Evolutionary conservation across 2,329 filamentous ascomycete genomes (phyloP).

Genomic region (Penicillium hesseltinei): DNA sequence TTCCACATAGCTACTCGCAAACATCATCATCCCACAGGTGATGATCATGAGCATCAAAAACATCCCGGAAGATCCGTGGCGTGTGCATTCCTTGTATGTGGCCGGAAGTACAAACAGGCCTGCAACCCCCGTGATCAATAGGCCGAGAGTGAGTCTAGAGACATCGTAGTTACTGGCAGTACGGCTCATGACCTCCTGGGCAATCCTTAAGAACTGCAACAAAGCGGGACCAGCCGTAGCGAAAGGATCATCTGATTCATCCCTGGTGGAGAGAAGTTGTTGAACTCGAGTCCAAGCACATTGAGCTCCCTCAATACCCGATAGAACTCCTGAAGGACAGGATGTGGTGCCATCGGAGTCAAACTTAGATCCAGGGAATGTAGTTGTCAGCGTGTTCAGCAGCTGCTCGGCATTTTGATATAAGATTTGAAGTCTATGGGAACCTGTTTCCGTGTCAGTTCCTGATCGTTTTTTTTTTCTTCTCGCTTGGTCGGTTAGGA

Average conservation of each 20-base stretch:
- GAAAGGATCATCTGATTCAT: constrained; percentile 13
- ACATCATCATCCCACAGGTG: constrained; percentile 85
- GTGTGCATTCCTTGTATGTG: constrained; percentile 30
- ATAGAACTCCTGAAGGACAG: constrained; percentile 26
- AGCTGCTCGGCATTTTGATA: constrained; percentile 79
- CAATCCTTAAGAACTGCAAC: constrained; percentile 62
- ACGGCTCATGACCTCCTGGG: constrained; percentile 78
- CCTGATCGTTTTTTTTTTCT: neutral
- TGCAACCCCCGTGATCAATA: constrained; percentile 42
- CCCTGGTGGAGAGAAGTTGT: constrained; percentile 19
- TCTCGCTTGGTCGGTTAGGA: neutral
- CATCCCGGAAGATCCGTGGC: constrained; percentile 27
- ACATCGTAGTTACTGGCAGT: constrained; percentile 93
- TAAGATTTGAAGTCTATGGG: constrained; percentile 66
- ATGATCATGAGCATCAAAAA: constrained; percentile 54
- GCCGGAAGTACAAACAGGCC: constrained; percentile 39
- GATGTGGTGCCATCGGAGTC: constrained; percentile 24
- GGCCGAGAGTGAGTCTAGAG: constrained; percentile 41
- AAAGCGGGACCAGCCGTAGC: constrained; percentile 25
- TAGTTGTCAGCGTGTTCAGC: constrained; percentile 69
- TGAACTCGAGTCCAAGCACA: constrained; percentile 63
- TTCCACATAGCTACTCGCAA: constrained; percentile 95
- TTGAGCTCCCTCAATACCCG: constrained; percentile 57
- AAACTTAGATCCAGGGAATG: constrained; percentile 61
- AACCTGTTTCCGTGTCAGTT: constrained; percentile 29